Base-by-base conservation (phyloP, 177 flowering plant genomes). In the Vitis hybrid region DNA sequence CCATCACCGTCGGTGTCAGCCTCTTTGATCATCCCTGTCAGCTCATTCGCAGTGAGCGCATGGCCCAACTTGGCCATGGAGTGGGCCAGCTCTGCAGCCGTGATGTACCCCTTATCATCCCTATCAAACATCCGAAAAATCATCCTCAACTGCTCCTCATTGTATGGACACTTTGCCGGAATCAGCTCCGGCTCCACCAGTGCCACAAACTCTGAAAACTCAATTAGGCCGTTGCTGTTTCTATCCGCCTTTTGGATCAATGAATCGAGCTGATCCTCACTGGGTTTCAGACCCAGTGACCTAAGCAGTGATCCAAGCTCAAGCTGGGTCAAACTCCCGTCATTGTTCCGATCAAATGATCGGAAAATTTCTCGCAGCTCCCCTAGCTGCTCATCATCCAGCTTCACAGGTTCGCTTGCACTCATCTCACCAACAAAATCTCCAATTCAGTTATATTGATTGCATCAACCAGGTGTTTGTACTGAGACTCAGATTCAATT, bases 1-100 rank as follows among this genome's bases (percentile, higher is more conserved):
- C 97, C 97, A 75, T 94, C 98, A 0, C 98, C 98, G 59, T 94
- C 97, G 0, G 90, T 90, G 68, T 94, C 98, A 0, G 94, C 98
- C 75, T 94, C 97, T 72, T 78, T 92, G 76, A 94, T 94, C 97
- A 94, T 94, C 69, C 94, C 98, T 1, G 96, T 91, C 49, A 94
- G 72, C 80, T 94, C 97, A 79, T 83, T 85, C 2, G 78, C 95
- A 0, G 98, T 92, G 18, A 94, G 78, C 0, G 97, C 94, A 52
- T 92, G 98, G 5, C 98, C 98, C 0, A 94, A 73, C 77, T 80
- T 86, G 1, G 97, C 96, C 98, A 94, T 92, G 0, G 98, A 92
- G 67, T 89, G 93, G 0, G 97, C 97, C 82, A 90, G 74, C 77
- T 94, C 98, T 0, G 96, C 96, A 5, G 97, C 97, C 0, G 97